phyloP scores from a whole-genome alignment of 441 rosid species.

The Melastoma candidum region DNA sequence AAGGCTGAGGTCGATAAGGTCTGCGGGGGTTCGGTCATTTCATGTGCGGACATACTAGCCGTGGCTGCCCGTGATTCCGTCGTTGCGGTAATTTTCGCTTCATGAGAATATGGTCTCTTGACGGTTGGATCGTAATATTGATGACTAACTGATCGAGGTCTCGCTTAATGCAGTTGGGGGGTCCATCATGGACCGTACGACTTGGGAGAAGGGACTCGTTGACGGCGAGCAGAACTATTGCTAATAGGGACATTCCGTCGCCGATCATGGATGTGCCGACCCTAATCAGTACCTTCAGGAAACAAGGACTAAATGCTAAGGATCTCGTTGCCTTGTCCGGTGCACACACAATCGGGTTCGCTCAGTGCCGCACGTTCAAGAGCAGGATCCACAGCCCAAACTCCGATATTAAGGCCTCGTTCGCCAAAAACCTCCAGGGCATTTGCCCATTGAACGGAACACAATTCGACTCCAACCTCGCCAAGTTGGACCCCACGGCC shows the following conservation, averaged over 20 bases:
- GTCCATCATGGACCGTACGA: conserved; percentile 1
- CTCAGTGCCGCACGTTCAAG: conserved; percentile 17
- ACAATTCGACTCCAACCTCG: conserved; percentile 6
- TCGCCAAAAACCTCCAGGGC: conserved; percentile 7
- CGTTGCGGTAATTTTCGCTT: neutral
- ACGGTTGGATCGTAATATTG: neutral
- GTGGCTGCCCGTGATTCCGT: conserved; percentile 21
- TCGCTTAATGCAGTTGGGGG: conserved; percentile 1
- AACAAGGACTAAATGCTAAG: conserved; percentile 14
- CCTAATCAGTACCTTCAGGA: conserved; percentile 15
- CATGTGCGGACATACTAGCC: conserved; percentile 22
- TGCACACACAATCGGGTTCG: conserved; percentile 23
- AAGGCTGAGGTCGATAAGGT: conserved; percentile 6
- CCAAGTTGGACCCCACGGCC: conserved; percentile 10
- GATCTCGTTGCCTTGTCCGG: conserved; percentile 28
- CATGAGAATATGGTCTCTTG: neutral
- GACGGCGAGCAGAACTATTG: neutral
- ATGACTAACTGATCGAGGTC: neutral
- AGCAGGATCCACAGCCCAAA: conserved; percentile 19
- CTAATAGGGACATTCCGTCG: neutral
- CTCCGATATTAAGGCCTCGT: conserved; percentile 10
- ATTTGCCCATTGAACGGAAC: conserved; percentile 7
- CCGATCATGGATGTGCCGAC: conserved; percentile 2
- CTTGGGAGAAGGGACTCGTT: neutral
- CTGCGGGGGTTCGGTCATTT: conserved; percentile 12